Conservation (phyloP, 306 rosid species). For the Calophaca sinica region DNA sequence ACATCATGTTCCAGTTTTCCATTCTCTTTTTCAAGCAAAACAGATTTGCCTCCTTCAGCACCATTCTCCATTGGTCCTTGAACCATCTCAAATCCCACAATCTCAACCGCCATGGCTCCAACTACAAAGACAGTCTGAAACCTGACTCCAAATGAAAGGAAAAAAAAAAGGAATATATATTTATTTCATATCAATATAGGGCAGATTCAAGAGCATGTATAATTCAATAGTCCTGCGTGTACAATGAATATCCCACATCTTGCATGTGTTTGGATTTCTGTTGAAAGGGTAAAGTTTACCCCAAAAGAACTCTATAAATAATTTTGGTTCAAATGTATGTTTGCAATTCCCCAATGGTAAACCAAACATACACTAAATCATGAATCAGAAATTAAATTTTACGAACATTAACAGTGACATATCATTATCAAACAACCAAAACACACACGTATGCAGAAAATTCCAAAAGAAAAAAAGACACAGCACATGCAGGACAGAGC, state of each 20-base stretch:
- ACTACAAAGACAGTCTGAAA: slow-evolving; percentile 50
- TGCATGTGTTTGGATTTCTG: too few species aligned
- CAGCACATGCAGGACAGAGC: slow-evolving; percentile 1
- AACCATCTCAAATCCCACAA: slow-evolving; percentile 88
- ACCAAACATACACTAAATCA: background rate
- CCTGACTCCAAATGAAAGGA: slow-evolving; percentile 47
- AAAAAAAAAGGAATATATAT: background rate
- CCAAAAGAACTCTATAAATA: too few species aligned
- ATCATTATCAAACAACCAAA: slow-evolving; percentile 2
- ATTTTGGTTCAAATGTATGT: too few species aligned
- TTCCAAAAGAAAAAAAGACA: background rate
- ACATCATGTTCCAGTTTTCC: slow-evolving; percentile 63
- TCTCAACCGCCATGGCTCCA: slow-evolving; percentile 76
- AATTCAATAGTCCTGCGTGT: background rate
- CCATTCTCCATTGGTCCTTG: slow-evolving; percentile 66
- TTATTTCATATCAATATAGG: slow-evolving; percentile 14
- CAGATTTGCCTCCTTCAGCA: slow-evolving; percentile 58
- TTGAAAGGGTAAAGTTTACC: too few species aligned
- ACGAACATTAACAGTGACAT: background rate
- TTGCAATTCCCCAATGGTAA: too few species aligned
- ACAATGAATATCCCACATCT: too few species aligned
- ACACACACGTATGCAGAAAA: background rate
- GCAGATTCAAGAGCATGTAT: slow-evolving; percentile 24
- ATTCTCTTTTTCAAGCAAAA: slow-evolving; percentile 60
- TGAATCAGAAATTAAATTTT: background rate